Evolutionary conservation across 2,329 filamentous ascomycete species (phyloP).

Genomic region (Scorias spongiosa): DNA sequence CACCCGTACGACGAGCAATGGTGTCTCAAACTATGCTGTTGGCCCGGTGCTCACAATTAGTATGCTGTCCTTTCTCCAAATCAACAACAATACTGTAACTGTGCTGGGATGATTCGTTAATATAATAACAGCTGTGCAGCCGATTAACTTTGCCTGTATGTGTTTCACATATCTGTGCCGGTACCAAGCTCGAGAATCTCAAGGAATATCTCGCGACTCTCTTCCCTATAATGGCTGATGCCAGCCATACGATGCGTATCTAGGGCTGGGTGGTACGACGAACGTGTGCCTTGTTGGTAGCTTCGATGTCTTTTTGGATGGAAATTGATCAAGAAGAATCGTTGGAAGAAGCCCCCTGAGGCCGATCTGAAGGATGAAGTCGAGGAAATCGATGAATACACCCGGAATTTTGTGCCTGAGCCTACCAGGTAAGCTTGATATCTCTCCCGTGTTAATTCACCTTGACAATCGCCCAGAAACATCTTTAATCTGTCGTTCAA

Average conservation of each 20-base stretch:
- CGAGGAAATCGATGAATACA: conserved; percentile 27
- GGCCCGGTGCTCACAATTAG: conserved; percentile 49
- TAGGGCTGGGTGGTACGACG: conserved; percentile 46
- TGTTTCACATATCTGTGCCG: conserved; percentile 59
- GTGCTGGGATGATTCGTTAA: conserved; percentile 62
- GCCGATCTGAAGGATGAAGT: conserved; percentile 33
- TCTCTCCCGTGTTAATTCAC: background rate
- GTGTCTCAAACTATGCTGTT: conserved; percentile 64
- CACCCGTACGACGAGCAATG: conserved; percentile 41
- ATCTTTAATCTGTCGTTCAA: conserved; percentile 27
- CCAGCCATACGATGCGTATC: conserved; percentile 60
- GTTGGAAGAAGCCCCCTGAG: conserved; percentile 25
- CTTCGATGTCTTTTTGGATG: conserved; percentile 62
- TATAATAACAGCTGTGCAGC: conserved; percentile 56
- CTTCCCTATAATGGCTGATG: conserved; percentile 55
- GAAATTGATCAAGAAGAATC: conserved; percentile 54
- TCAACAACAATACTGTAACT: conserved; percentile 36
- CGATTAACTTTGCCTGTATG: conserved; percentile 58
- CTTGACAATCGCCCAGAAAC: conserved; percentile 12
- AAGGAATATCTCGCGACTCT: conserved; percentile 50
- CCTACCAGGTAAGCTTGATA: background rate
- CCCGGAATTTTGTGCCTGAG: conserved; percentile 6
- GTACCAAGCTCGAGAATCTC: conserved; percentile 50
- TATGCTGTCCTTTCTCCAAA: conserved; percentile 57
- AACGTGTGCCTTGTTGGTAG: conserved; percentile 63